Evolutionary conservation across 768 basidiomycete species (phyloP), one percentile per base, ranked within the genome.

Genomic region (Pleurotus djamor): DNA sequence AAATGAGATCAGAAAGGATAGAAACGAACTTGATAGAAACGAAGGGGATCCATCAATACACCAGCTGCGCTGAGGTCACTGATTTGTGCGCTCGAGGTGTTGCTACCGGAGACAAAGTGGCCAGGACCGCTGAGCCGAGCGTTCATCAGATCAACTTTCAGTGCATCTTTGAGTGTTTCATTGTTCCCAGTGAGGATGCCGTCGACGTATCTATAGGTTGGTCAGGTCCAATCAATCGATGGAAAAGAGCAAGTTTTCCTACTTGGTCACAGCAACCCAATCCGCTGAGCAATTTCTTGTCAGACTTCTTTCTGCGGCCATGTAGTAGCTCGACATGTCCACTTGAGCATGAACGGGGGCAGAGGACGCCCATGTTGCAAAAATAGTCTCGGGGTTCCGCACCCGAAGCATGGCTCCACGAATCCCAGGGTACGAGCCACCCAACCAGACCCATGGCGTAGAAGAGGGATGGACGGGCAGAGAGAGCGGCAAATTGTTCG

Each of bases 241-340:
- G 10, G 38, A 36, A 50, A 51, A 1, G 47, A 43, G 35, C 3
- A 17, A n/a, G 17, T 12, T 54, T n/a, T 63, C 66, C 16, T 57
- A 71, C 65, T 67, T 67, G 34, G 80, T 81, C 8, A 81, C 76
- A 3, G 77, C 76, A 52, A 79, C 76, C 80, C 80, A 82, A 69
- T 82, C 81, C 1, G 79, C 78, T 4, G 79, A 81, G 60, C 80
- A 82, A 62, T 82, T 82, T 14, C 79, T 70, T 0, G 79, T 79
- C 28, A 81, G 68, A 59, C 78, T 79, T 34, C 80, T 73, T 59
- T 81, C 79, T 1, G 79, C 79, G 0, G 79, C 79, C 59, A 76
- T 76, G 64, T 82, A 82, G 66, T 81, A 82, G 45, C 76, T 74
- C 14, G 76, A 61, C 80, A 82, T 81, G 62, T 82, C 79, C 28